Percentiles rank a stretch among this genome's conserved stretches.
These are phyloP conservation scores for Pharnaceum exiguum DNA, from an alignment of 148 eudicot species.

Conservation along the genomic window DNA sequence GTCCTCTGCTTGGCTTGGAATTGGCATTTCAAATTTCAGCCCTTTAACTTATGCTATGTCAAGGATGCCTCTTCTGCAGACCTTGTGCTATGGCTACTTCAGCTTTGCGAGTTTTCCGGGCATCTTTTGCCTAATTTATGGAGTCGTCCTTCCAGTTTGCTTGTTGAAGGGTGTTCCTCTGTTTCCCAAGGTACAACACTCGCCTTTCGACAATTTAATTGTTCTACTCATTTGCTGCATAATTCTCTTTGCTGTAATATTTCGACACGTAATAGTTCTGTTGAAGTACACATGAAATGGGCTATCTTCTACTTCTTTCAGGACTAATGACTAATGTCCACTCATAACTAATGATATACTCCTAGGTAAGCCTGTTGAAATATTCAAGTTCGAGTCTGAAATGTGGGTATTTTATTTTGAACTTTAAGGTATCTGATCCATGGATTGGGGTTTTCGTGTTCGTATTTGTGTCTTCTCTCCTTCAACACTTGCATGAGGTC, in stretches of 20 bases:
- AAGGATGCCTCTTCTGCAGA: conserved; percentile 23
- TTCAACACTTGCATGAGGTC: conserved; percentile 25
- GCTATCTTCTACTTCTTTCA: too few relatives aligned
- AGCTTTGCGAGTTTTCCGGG: conserved; percentile 7
- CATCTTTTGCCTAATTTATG: conserved; percentile 17
- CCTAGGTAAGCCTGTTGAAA: too few relatives aligned
- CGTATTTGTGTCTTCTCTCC: conserved; percentile 16
- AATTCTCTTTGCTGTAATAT: too few relatives aligned
- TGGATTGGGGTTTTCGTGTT: conserved; percentile 13
- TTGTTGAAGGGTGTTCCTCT: conserved; percentile 14
- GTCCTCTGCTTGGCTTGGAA: conserved; percentile 25
- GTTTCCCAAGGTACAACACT: conserved; percentile 21
- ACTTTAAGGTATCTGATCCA: conserved; percentile 22
- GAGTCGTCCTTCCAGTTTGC: conserved; percentile 17
- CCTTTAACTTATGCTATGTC: conserved; percentile 23
- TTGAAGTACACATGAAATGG: too few relatives aligned
- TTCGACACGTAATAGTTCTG: too few relatives aligned
- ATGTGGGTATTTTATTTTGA: background rate
- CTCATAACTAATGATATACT: too few relatives aligned
- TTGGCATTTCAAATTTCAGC: conserved; percentile 23
- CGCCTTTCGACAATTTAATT: too few relatives aligned
- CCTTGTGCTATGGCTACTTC: conserved; percentile 22
- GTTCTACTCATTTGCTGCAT: too few relatives aligned
- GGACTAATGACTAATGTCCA: too few relatives aligned
- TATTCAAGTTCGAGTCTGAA: too few relatives aligned